Percentiles rank a stretch among this genome's conserved stretches.
Evolutionary conservation across 1,284 basidiomycete genomes (phyloP).

Genomic region (Ceratobasidium sp.): DNA sequence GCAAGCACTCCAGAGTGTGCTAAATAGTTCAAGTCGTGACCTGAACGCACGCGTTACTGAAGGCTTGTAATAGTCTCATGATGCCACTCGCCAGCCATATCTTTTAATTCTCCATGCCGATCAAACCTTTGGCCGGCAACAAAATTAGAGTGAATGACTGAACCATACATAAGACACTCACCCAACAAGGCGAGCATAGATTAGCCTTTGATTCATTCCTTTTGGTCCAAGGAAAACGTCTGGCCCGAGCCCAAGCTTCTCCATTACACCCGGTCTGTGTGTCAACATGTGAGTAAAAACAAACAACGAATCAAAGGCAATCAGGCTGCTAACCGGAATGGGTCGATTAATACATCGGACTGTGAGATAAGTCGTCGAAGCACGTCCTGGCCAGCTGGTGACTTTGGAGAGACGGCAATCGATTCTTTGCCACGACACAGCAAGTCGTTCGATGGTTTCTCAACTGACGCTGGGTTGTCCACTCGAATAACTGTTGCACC

Average conservation of each 20-base stretch:
- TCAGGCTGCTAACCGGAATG: constrained; percentile 59
- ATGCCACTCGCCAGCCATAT: constrained; percentile 20
- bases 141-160: neutral
- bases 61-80: too few species aligned
- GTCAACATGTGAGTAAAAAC: neutral
- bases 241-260: constrained; percentile 78
- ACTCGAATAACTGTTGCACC: constrained; percentile 81
- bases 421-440: constrained; percentile 78
- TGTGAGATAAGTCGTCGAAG: constrained; percentile 65
- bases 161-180: constrained; percentile 50
- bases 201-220: constrained; percentile 60
- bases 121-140: neutral
- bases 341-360: constrained; percentile 83
- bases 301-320: neutral
- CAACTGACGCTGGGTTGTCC: constrained; percentile 57
- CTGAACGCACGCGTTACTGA: constrained; percentile 49
- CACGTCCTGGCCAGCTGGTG: constrained; percentile 63
- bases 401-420: constrained; percentile 71
- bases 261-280: constrained; percentile 72
- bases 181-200: constrained; percentile 74
- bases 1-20: constrained; percentile 75
- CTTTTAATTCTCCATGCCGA: constrained; percentile 19
- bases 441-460: constrained; percentile 53
- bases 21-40: constrained; percentile 88
- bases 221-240: constrained; percentile 66